phyloP scores from a whole-genome alignment of 2,329 filamentous ascomycete species.

The Colletotrichum camelliae region DNA sequence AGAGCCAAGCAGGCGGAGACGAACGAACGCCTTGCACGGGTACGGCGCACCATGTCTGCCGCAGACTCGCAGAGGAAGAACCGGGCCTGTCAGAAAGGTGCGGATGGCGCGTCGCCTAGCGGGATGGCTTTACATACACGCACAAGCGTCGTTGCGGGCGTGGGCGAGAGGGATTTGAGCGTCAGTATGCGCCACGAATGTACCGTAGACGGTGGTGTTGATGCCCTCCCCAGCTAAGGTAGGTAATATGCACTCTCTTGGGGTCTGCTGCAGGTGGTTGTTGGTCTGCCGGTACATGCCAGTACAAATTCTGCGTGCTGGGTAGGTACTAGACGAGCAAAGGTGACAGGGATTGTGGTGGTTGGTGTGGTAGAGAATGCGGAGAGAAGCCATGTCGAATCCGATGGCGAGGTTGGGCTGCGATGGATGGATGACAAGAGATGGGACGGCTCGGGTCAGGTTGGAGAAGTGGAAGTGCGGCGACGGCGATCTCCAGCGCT shows the following conservation, averaged over 20 bases:
- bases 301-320: not conserved
- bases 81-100: not conserved
- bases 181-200: not conserved
- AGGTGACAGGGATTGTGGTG: not conserved
- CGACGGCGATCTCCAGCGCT: not conserved
- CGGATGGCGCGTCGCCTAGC: not conserved
- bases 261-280: conserved; percentile 1
- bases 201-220: not conserved
- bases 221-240: not conserved
- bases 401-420: not conserved
- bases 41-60: not conserved
- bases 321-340: not conserved
- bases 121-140: not conserved
- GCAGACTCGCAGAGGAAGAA: not conserved
- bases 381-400: not conserved
- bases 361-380: not conserved
- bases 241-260: not conserved
- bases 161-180: not conserved
- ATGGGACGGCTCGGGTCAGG: not conserved
- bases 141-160: not conserved
- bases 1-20: not conserved
- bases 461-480: not conserved
- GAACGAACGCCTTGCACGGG: not conserved
- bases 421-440: not conserved
- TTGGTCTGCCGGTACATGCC: not conserved